Base-by-base conservation (phyloP, 139 green algal species). In the Closterium sp. region DNA sequence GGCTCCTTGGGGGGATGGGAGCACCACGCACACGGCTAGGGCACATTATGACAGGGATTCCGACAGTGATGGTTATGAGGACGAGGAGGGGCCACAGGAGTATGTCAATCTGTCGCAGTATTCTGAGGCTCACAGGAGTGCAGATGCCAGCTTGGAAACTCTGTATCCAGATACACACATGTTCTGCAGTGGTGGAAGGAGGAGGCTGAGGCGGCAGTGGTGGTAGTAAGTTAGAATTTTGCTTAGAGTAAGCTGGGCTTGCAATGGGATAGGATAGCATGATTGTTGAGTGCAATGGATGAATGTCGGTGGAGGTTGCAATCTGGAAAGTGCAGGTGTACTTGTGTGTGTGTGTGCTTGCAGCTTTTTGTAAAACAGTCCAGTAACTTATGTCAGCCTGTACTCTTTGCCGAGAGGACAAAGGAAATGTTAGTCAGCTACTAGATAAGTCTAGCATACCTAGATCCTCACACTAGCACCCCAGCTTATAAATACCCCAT, bases 1-100 rank as follows among this genome's bases (percentile, higher is more conserved):
- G 34, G 88, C 91, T 11, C 91, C 90, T 22, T 96, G 95, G 95
- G 34, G 31, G 70, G 89, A 84, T 21, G 84, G 32, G 90, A 31
- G 88, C 27, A 32, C 21, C 1, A 7, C 19, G 85, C 13, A 27
- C 88, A 31, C 32, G n/a, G 31, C 22, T 27, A 21, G 28, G 88
- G 17, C 17, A 24, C 2, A 32, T 24, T 9, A 34, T 87, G 28
- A 21, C 22, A 29, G 2, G 85, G 62, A 79, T 79, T 79, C 17
- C 32, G 85, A 31, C n/a, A 31, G 85, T 30, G 85, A 31, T 32
- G 85, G 5, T 31, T 22, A 31, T 32, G 85, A 30, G 28, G 85
- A 30, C 24, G 85, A 87, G n/a, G 85, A 24, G 85, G n/a, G 85
- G 22, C 85, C n/a, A 17, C 28, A 31, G 24, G 28, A 31, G 85